These are phyloP conservation scores for Pholiota molesta DNA, from an alignment of 768 basidiomycete genomes.

Conservation along the genomic window DNA sequence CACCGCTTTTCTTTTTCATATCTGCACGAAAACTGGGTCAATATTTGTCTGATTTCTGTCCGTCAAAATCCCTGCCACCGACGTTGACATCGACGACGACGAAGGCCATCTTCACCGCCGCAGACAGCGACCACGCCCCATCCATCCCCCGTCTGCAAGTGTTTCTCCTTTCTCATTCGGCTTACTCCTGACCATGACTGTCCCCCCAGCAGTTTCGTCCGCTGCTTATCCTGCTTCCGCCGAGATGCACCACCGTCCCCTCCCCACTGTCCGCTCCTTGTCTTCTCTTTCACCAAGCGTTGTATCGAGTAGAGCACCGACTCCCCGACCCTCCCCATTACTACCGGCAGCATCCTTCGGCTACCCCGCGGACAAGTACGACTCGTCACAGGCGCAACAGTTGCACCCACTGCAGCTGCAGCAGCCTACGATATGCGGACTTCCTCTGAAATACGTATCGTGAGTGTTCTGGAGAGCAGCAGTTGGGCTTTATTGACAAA, in stretches of 20 bases:
- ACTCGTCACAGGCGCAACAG: constrained; percentile 24
- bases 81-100: constrained; percentile 9
- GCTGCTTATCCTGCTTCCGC: constrained; percentile 9
- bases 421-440: constrained; percentile 62
- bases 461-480: constrained; percentile 37
- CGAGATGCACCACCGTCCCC: constrained; percentile 67
- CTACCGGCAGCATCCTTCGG: constrained; percentile 49
- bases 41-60: constrained; percentile 13
- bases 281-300: constrained; percentile 43
- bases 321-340: constrained; percentile 53
- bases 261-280: constrained; percentile 58
- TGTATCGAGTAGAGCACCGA: constrained; percentile 33
- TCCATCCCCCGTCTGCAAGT: constrained; percentile 3
- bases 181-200: background rate
- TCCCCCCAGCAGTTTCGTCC: constrained; percentile 2
- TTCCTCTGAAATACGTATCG: constrained; percentile 84
- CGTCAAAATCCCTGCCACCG: constrained; percentile 1
- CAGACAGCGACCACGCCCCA: background rate
- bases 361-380: constrained; percentile 41
- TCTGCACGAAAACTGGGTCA: constrained; percentile 11
- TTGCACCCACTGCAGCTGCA: constrained; percentile 28
- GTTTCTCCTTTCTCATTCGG: background rate
- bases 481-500: constrained; percentile 1
- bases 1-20: constrained; percentile 9
- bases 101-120: background rate